A percentile compares a stretch with the other conserved stretches of the same genome.
Evolutionary conservation across 1,284 basidiomycete genomes (phyloP).

Genomic region (Paramarasmius palmivorus): DNA sequence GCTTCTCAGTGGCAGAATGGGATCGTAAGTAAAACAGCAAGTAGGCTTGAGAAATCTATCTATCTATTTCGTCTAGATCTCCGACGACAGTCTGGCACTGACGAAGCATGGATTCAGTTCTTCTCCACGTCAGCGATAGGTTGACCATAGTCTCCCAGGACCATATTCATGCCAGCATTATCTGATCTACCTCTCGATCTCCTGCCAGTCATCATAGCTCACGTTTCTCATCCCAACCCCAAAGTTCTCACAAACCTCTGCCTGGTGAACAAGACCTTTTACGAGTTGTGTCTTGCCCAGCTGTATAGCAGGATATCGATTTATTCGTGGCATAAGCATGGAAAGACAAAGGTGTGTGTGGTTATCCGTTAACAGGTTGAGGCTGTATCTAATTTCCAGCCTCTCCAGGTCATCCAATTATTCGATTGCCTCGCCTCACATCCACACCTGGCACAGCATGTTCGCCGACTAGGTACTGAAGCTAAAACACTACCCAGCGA

Average conservation of each 20-base stretch:
- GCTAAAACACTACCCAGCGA: background rate
- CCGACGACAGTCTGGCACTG: too few relatives aligned
- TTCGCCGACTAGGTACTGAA: slow-evolving; percentile 14
- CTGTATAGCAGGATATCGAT: slow-evolving; percentile 15
- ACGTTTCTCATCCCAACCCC: slow-evolving; percentile 2
- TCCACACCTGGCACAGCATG: slow-evolving; percentile 9
- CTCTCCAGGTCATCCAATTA: slow-evolving; percentile 8
- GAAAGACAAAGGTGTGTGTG: slow-evolving; percentile 13
- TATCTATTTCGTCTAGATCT: too few relatives aligned
- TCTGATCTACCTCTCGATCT: slow-evolving; percentile 15
- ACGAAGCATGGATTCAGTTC: too few relatives aligned
- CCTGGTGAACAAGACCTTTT: slow-evolving; percentile 12
- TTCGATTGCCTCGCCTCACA: slow-evolving; percentile 8
- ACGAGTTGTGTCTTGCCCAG: slow-evolving; percentile 6
- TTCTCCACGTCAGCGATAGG: too few relatives aligned
- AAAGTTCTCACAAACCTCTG: slow-evolving; percentile 2
- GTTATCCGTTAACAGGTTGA: background rate
- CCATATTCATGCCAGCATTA: background rate
- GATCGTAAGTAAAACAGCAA: too few relatives aligned
- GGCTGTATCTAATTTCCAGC: background rate
- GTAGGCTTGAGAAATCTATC: too few relatives aligned
- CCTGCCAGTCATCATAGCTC: slow-evolving; percentile 12
- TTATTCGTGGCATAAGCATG: slow-evolving; percentile 16
- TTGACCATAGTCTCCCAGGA: too few relatives aligned
- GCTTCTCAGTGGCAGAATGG: too few relatives aligned